A percentile compares a stretch with the other conserved stretches of the same genome.
phyloP scores from a whole-genome alignment of 192 early-diverging fungal species.

The Coemansia javaensis region DNA sequence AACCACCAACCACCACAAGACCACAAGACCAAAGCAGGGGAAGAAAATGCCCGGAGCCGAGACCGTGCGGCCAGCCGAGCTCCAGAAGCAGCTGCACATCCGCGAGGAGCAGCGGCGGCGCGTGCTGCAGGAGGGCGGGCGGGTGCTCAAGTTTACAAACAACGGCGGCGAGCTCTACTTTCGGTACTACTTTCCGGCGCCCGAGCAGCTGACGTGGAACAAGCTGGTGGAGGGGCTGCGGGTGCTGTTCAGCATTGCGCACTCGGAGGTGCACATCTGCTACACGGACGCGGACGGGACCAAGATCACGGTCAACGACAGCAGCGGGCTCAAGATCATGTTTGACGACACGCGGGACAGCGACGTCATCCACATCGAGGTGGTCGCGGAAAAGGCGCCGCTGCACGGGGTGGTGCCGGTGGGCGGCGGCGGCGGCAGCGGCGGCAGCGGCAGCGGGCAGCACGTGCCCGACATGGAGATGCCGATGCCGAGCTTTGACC shows the following conservation, averaged over 20 bases:
- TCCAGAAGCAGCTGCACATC: slow-evolving; percentile 1
- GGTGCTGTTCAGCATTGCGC: slow-evolving; percentile 30
- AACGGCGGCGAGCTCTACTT: slow-evolving; percentile 46
- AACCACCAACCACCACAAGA: too few relatives aligned
- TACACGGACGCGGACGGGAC: slow-evolving; percentile 33
- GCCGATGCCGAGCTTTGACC: slow-evolving; percentile 33
- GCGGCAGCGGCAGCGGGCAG: too few relatives aligned
- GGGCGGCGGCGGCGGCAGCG: too few relatives aligned
- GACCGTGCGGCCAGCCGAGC: too few relatives aligned
- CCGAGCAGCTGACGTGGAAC: slow-evolving; percentile 34
- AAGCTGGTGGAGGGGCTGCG: slow-evolving; percentile 35
- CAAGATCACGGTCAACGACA: slow-evolving; percentile 44
- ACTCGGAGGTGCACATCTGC: slow-evolving; percentile 24
- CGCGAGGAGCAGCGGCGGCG: slow-evolving; percentile 37
- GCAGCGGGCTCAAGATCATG: slow-evolving; percentile 39
- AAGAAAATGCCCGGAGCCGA: too few relatives aligned
- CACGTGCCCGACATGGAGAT: slow-evolving; percentile 22
- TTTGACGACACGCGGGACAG: slow-evolving; percentile 32
- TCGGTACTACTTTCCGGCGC: slow-evolving; percentile 43
- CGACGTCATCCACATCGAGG: slow-evolving; percentile 38
- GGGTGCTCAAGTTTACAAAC: slow-evolving; percentile 49
- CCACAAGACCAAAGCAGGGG: too few relatives aligned
- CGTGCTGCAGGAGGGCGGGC: slow-evolving; percentile 30
- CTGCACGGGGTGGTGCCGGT: slow-evolving; percentile 3
- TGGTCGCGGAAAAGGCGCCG: slow-evolving; percentile 7